Conservation (phyloP, 805 yeast species). For the Candida chauliodis region DNA sequence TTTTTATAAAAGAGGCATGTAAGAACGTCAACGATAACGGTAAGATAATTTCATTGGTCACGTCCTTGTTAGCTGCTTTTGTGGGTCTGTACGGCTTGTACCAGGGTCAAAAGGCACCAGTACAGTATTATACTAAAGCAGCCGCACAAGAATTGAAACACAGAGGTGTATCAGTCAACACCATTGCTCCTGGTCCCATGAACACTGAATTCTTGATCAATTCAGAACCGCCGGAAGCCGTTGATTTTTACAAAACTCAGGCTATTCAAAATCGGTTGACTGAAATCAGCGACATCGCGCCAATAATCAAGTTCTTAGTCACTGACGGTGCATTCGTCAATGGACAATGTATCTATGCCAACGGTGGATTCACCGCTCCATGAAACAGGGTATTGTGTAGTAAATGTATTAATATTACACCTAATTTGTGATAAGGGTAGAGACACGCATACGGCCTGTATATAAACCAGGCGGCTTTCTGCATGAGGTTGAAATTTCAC, state of each 20-base stretch:
- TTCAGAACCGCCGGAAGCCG: slow-evolving; percentile 51
- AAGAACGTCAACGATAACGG: slow-evolving; percentile 50
- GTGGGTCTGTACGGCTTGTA: slow-evolving; percentile 49
- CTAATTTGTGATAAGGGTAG: too few species aligned
- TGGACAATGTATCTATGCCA: slow-evolving; percentile 64
- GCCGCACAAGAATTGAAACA: slow-evolving; percentile 51
- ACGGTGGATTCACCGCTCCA: slow-evolving; percentile 28
- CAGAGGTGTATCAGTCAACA: slow-evolving; percentile 48
- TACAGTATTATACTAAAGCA: slow-evolving; percentile 49
- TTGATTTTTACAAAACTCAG: slow-evolving; percentile 53
- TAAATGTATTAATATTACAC: too few species aligned
- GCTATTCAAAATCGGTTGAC: slow-evolving; percentile 51
- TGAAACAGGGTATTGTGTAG: too few species aligned
- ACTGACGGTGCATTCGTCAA: slow-evolving; percentile 69
- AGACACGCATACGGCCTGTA: too few species aligned
- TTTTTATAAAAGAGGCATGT: slow-evolving; percentile 57
- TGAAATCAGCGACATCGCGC: slow-evolving; percentile 57
- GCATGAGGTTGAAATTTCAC: too few species aligned
- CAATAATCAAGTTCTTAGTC: slow-evolving; percentile 56
- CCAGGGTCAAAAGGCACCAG: slow-evolving; percentile 58
- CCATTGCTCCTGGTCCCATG: slow-evolving; percentile 67
- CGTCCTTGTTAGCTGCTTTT: slow-evolving; percentile 66
- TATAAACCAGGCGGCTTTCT: too few species aligned
- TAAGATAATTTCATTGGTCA: slow-evolving; percentile 52
- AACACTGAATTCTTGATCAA: slow-evolving; percentile 64